Base-by-base conservation (phyloP, 768 basidiomycete species). In the Xerocomus brunneocitrinus region DNA sequence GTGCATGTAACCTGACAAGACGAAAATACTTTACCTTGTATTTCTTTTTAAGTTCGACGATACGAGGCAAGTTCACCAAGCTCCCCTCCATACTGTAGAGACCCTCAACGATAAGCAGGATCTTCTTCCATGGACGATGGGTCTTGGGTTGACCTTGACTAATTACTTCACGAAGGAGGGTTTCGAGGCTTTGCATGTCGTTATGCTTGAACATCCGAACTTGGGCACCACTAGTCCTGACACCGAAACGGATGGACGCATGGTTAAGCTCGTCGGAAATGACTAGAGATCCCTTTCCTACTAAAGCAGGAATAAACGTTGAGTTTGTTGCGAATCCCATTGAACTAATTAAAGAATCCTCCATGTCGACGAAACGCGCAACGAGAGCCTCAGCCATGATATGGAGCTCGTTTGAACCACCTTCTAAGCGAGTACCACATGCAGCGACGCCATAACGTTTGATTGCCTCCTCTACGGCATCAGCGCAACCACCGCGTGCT, bases 51-150 rank as follows among this genome's bases (percentile, higher is more conserved):
- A 99, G 77, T 58, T 89, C 87, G 53, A 98, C 61, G 50, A 99
- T 74, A 12, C 64, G 76, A 4, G 95, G 97, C 40, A 99, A 64
- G 67, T 98, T 83, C 34, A 89, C 83, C 59, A 98, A 62, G 8
- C 91, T 94, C n/a, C 97, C 97, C 72, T 98, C 97, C 97, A 99
- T 99, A 56, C 90, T 93, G 74, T 92, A 98, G 41, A 99, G 70
- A 3, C 97, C 97, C 68, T 99, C 97, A 12, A 98, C 92, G 50
- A 97, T 82, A 41, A 99, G 59, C 36, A 99, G 70, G 56, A 99
- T 98, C 76, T 95, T 98, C 77, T 95, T 97, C 97, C 97, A 98
- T 12, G 95, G 95, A n/a, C 97, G 74, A 64, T 98, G 97, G 0
- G 94, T 97, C 74, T 94, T 88, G 4, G 95, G 94, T 67, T 98